Conservation (phyloP, 352 stramenopile species). For the Globisporangium alternatum region DNA sequence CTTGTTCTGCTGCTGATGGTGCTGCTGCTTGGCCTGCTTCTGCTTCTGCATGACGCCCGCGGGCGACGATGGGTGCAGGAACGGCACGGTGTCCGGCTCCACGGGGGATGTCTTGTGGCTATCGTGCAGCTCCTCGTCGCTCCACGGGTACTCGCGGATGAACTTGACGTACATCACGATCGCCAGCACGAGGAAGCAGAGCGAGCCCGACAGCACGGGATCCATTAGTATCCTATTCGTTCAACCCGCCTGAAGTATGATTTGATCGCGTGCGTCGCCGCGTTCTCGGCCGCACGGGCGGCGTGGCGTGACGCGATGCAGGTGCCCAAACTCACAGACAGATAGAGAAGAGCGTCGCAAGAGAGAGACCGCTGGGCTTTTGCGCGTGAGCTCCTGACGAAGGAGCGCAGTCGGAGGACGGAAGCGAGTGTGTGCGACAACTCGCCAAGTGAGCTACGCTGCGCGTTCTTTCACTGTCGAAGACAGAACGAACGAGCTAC, state of each 20-base stretch:
- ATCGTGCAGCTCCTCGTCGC: conserved; percentile 46
- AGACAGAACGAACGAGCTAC: neutral
- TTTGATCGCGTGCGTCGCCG: neutral
- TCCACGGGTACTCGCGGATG: conserved; percentile 68
- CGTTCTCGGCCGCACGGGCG: neutral
- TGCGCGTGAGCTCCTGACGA: too few species aligned
- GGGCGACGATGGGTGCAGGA: conserved; percentile 60
- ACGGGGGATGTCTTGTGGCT: conserved; percentile 65
- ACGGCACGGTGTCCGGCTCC: conserved; percentile 66
- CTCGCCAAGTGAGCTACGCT: neutral
- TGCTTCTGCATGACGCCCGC: conserved; percentile 40
- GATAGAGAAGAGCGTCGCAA: neutral
- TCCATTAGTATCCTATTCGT: conserved; percentile 42
- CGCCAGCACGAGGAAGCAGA: conserved; percentile 84
- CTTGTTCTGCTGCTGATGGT: conserved; percentile 10
- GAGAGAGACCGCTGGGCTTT: too few species aligned
- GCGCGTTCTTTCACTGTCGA: conserved; percentile 1
- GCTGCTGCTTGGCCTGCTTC: conserved; percentile 39
- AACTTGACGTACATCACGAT: conserved; percentile 90
- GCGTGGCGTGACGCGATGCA: neutral
- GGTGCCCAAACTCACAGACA: neutral
- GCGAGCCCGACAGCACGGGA: conserved; percentile 81
- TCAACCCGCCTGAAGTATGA: neutral
- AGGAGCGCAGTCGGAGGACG: neutral
- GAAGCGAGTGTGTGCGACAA: neutral